Base-by-base conservation (phyloP, 1,139 yeast genomes). In the Yamadazyma sp. region DNA sequence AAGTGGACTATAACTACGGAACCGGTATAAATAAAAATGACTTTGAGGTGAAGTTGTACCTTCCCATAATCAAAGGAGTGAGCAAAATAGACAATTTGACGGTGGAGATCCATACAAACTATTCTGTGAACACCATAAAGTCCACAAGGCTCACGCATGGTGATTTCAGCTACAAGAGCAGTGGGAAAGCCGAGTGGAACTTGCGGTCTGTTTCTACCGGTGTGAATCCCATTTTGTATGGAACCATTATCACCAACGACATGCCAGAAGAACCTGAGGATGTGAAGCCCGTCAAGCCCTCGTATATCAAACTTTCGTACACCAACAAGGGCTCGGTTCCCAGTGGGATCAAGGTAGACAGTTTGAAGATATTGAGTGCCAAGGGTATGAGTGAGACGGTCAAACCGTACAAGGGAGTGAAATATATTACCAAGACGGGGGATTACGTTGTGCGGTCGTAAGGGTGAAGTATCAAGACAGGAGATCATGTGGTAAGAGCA, bases 341-440 rank as follows among this genome's bases (percentile, higher is more conserved):
- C 1, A 84, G 95, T 56, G 92, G 95, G 0, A 62, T 84, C 31
- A 78, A 77, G 45, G 87, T 90, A 1, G 82, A 78, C 16, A 71
- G 82, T 18, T 63, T 90, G 40, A 77, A 81, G 51, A 76, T 90
- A 9, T 54, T 70, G 13, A 71, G 76, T 44, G 67, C 80, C 5
- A 70, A 73, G 46, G 90, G 92, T 0, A 51, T 78, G 48, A 77
- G 78, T 12, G 82, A 78, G 3, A 69, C 74, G 2, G 82, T 80
- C 14, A 84, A 82, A 52, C 95, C 96, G 0, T 92, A 82, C 67
- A 92, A 90, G 57, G 97, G 98, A 1, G 97, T 90, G 20, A 86
- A 90, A 54, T 90, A 90, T 55, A 64, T 77, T 10, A 81, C 96
- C 4, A 64, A 64, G 38, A 72, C 86, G 0, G 88, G 85, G 0